Conservation (phyloP, 2,329 filamentous ascomycete genomes). For the Hymenoscyphus repandus region DNA sequence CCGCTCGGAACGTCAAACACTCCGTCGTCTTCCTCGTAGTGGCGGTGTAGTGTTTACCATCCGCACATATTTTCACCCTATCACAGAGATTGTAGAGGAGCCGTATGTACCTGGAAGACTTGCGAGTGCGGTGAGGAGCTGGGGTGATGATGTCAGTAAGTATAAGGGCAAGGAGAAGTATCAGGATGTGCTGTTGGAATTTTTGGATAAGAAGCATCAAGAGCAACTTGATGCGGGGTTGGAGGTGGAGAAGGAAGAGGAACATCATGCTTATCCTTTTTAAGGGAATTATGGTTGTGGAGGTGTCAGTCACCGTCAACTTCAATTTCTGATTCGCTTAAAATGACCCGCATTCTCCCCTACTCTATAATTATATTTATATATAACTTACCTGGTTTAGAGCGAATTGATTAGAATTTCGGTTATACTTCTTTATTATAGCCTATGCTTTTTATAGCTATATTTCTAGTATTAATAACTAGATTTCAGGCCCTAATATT, state of each 20-base stretch:
- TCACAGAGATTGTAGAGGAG: conserved; percentile 51
- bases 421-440: too few relatives aligned
- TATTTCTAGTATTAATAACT: too few relatives aligned
- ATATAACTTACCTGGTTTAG: too few relatives aligned
- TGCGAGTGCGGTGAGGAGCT: conserved; percentile 73
- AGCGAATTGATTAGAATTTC: too few relatives aligned
- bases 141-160: conserved; percentile 68
- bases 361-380: too few relatives aligned
- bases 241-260: conserved; percentile 55
- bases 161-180: conserved; percentile 80
- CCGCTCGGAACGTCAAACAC: conserved; percentile 59
- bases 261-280: conserved; percentile 57
- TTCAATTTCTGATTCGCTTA: too few relatives aligned
- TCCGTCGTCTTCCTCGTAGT: conserved; percentile 51
- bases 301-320: too few relatives aligned
- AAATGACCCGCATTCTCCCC: too few relatives aligned
- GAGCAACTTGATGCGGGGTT: conserved; percentile 67
- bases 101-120: conserved; percentile 73
- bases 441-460: too few relatives aligned
- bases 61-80: conserved; percentile 57
- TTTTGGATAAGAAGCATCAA: conserved; percentile 66
- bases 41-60: conserved; percentile 56
- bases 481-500: too few relatives aligned
- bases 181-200: conserved; percentile 67
- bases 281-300: conserved; percentile 16